Base-by-base conservation (phyloP, 192 early-diverging fungal genomes). In the Cetraspora pellucida region DNA sequence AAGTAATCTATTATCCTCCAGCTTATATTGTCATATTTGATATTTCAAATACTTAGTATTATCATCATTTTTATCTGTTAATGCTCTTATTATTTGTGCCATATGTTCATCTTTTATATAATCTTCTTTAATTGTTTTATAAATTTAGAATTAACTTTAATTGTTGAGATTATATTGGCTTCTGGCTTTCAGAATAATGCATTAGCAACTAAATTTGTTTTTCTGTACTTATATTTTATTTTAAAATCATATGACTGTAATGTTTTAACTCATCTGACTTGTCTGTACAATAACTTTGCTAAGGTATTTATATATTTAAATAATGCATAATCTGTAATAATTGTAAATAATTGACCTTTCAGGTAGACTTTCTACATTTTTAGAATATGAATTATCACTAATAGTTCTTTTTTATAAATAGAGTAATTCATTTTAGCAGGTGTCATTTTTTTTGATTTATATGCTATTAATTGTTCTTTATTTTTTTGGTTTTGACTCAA, bases 261-360 rank as follows among this genome's bases (percentile, higher is more conserved):
- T 0, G 61, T 47, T 45, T 74, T 73, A 19, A 77, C 54, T 78
- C 77, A 80, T 17, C 57, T 30, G 0, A 11, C 47, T 49, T 77
- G 79, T 57, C 70, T 10, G 5, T 4, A 17, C 58, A 10, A 72
- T 65, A 28, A 72, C 47, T 49, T 77, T 82, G 84, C 83, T 17
- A 75, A 65, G 6, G 72, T 82, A 31, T 82, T 82, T 49, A 87
- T 78, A 21, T 81, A 81, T 10, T 31, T n/a, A 1, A 87, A 75
- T 14, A 81, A 82, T 50, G 69, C 74, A 52, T 87, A 84, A 60
- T 85, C 82, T 0, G 80, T 80, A 58, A 74, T 74, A 5, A 87
- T 78, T 3, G 61, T 78, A 43, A 87, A 74, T 0, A 60, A 14
- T 25, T 59, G 27, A 0, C 77, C 59, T 67, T 79, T 23, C 4